phyloP scores from a whole-genome alignment of 129 eudicot species.

The Tagetes patula region DNA sequence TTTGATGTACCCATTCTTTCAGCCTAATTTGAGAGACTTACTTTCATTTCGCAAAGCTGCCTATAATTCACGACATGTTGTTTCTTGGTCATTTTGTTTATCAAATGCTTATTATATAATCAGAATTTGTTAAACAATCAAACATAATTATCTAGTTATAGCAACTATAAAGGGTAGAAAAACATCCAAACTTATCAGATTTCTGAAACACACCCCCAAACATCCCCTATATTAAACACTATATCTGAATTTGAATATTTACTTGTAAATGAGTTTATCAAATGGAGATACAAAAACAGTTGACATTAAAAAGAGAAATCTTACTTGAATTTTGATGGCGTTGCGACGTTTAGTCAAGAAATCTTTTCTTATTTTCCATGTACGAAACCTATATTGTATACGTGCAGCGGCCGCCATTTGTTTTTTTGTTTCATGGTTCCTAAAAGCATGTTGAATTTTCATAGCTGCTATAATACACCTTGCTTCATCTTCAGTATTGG shows the following conservation, averaged over 20 bases:
- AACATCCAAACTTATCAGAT: background rate
- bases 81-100: background rate
- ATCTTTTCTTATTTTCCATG: slow-evolving; percentile 86
- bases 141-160: background rate
- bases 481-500: slow-evolving; percentile 80
- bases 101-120: background rate
- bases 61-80: background rate
- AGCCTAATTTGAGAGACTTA: background rate
- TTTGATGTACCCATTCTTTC: background rate
- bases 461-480: slow-evolving; percentile 85
- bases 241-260: background rate
- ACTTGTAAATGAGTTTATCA: slow-evolving; percentile 3
- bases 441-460: slow-evolving; percentile 94
- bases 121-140: background rate
- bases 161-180: background rate
- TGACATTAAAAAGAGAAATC: slow-evolving; percentile 9
- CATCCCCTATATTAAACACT: background rate
- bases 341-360: slow-evolving; percentile 77
- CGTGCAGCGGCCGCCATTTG: slow-evolving; percentile 85
- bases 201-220: background rate
- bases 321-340: slow-evolving; percentile 87
- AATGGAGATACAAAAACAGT: background rate
- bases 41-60: background rate
- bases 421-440: slow-evolving; percentile 66
- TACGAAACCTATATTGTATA: slow-evolving; percentile 79